Percentiles rank a stretch among this genome's conserved stretches.
phyloP scores from a whole-genome alignment of 116 monocot species.

The Papilionanthe hybrid region DNA sequence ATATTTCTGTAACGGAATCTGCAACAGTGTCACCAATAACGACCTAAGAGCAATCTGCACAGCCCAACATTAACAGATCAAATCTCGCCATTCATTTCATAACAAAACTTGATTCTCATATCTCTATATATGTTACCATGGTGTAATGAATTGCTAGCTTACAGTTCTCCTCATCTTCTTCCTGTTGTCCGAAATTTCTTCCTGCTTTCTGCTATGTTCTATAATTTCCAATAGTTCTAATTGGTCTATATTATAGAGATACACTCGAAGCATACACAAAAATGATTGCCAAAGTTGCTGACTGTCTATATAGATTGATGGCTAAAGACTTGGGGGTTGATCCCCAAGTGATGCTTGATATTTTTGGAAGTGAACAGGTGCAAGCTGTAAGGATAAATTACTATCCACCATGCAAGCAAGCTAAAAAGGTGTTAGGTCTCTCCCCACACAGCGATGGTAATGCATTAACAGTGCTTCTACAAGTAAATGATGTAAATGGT shows the following conservation, averaged over 20 bases:
- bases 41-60: too few relatives aligned
- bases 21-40: too few relatives aligned
- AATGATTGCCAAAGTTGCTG: conserved; percentile 5
- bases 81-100: too few relatives aligned
- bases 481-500: conserved; percentile 20
- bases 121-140: too few relatives aligned
- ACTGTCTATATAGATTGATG: background rate
- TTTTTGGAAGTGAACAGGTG: conserved; percentile 10
- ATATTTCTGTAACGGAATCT: too few relatives aligned
- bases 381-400: conserved; percentile 32
- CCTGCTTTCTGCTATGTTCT: too few relatives aligned
- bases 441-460: conserved; percentile 25
- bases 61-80: too few relatives aligned
- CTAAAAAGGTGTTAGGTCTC: conserved; percentile 20
- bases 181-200: too few relatives aligned
- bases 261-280: conserved; percentile 13
- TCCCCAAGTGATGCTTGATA: background rate
- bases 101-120: too few relatives aligned
- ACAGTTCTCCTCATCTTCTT: too few relatives aligned
- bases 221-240: too few relatives aligned
- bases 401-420: conserved; percentile 29
- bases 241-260: conserved; percentile 6
- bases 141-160: too few relatives aligned
- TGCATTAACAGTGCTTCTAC: conserved; percentile 26
- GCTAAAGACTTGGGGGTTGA: conserved; percentile 15